Conservation (phyloP, 257 asterid species). For the Primulina tabacum region DNA sequence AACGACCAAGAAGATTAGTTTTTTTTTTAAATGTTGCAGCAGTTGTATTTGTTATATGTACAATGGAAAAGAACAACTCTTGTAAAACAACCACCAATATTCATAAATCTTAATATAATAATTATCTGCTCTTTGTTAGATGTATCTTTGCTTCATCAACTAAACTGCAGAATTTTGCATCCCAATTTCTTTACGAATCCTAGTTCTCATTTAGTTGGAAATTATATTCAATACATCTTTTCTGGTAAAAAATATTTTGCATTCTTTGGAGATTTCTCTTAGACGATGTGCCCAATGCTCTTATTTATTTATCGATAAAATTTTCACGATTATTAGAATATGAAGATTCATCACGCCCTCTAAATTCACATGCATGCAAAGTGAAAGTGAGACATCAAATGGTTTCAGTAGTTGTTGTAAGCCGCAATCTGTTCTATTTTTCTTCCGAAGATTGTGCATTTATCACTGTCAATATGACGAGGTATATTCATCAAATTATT, state of each 20-base stretch:
- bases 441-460: no score
- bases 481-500: no score
- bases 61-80: not conserved
- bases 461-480: no score
- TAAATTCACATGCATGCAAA: no score
- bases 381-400: no score
- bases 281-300: no score
- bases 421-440: no score
- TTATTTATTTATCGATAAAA: no score
- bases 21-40: not conserved
- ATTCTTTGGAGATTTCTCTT: not conserved
- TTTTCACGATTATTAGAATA: no score
- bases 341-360: no score
- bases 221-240: not conserved
- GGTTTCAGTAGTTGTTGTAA: no score
- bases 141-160: conserved; percentile 6
- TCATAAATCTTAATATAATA: conserved; percentile 3
- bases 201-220: not conserved
- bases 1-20: not conserved
- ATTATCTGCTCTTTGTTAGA: not conserved
- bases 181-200: not conserved
- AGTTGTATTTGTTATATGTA: not conserved
- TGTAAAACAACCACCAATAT: not conserved
- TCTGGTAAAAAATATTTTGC: not conserved
- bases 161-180: not conserved